Evolutionary conservation across 805 yeast species (phyloP).

Genomic region (Yamadazyma sp.): DNA sequence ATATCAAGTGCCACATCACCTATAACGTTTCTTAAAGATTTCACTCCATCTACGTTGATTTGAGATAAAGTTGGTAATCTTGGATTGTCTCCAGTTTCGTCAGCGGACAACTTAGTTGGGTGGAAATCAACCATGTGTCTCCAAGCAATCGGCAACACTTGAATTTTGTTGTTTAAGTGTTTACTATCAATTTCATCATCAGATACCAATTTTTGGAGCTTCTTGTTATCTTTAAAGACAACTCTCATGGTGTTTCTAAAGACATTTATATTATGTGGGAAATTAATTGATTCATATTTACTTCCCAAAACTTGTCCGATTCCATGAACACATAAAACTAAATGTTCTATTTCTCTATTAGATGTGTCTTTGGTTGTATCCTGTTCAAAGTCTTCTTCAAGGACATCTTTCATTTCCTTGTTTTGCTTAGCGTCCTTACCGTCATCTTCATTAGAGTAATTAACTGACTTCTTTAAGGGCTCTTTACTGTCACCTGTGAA

Average conservation of each 20-base stretch:
- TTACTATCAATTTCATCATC: constrained; percentile 17
- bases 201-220: constrained; percentile 37
- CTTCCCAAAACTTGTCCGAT: constrained; percentile 87
- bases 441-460: constrained; percentile 9
- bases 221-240: constrained; percentile 41
- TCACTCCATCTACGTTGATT: constrained; percentile 74
- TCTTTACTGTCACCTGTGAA: constrained; percentile 16
- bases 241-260: constrained; percentile 57
- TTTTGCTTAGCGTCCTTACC: constrained; percentile 14
- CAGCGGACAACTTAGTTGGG: constrained; percentile 38
- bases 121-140: constrained; percentile 70
- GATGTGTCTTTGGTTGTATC: constrained; percentile 18
- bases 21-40: constrained; percentile 69
- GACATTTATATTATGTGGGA: constrained; percentile 77
- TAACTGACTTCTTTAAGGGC: constrained; percentile 19
- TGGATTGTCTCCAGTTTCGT: constrained; percentile 29
- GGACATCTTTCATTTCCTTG: constrained; percentile 40
- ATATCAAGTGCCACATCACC: constrained; percentile 89
- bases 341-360: constrained; percentile 48
- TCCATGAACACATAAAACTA: constrained; percentile 90
- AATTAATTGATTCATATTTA: constrained; percentile 76
- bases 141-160: constrained; percentile 91
- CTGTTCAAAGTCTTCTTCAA: constrained; percentile 49
- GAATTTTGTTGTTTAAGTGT: constrained; percentile 55
- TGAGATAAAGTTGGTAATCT: constrained; percentile 63